phyloP scores from a whole-genome alignment of 495 filamentous ascomycete species.

The Penicillium mononematosum region DNA sequence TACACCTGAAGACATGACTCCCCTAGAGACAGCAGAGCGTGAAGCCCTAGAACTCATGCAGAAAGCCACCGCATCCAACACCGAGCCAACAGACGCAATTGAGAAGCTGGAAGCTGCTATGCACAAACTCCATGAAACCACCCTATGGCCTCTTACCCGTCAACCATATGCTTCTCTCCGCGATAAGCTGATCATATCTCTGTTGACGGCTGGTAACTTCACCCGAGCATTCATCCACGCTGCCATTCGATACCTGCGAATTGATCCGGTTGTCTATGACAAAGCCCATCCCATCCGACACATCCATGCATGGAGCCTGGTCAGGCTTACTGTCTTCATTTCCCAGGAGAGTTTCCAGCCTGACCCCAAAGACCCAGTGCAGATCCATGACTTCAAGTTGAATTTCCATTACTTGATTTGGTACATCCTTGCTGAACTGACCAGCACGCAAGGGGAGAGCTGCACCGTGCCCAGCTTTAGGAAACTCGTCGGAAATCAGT shows the following conservation, averaged over 20 bases:
- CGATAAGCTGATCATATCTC: slow-evolving; percentile 38
- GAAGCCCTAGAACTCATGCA: slow-evolving; percentile 32
- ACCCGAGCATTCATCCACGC: slow-evolving; percentile 39
- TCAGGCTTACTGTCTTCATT: slow-evolving; percentile 39
- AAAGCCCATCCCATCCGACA: slow-evolving; percentile 44
- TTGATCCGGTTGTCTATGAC: slow-evolving; percentile 40
- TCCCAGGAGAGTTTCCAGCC: slow-evolving; percentile 30
- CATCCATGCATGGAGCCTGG: slow-evolving; percentile 44
- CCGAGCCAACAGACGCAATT: slow-evolving; percentile 19
- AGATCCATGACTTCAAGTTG: slow-evolving; percentile 23
- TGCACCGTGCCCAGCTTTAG: slow-evolving; percentile 41
- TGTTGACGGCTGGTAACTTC: slow-evolving; percentile 32
- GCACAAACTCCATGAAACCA: slow-evolving; percentile 21
- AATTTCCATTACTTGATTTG: slow-evolving; percentile 40
- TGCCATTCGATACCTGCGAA: slow-evolving; percentile 34
- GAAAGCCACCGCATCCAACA: slow-evolving; percentile 14
- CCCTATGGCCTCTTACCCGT: slow-evolving; percentile 33
- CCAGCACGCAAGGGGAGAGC: slow-evolving; percentile 36
- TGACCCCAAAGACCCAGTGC: slow-evolving; percentile 17
- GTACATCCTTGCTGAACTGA: slow-evolving; percentile 41
- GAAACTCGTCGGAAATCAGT: slow-evolving; percentile 30
- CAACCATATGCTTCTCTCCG: slow-evolving; percentile 44
- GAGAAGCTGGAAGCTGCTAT: slow-evolving; percentile 27
- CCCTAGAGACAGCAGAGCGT: slow-evolving; percentile 22
- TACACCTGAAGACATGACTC: slow-evolving; percentile 15